Evolutionary conservation across 345 rosid genomes (phyloP).

Genomic region (Pugionium dolabratum): DNA sequence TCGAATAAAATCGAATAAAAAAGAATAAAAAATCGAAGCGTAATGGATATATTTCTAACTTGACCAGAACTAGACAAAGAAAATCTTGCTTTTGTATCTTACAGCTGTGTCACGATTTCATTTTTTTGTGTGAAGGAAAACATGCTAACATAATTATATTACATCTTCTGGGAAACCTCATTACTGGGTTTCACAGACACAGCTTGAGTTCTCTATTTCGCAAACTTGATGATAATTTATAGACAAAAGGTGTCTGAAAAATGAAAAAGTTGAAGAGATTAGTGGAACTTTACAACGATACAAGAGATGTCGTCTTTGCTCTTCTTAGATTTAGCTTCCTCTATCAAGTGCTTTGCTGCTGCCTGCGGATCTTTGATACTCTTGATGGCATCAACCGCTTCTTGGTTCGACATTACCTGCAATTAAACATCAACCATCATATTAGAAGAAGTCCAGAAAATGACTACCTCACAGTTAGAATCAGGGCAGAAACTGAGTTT

Average conservation of each 20-base stretch:
- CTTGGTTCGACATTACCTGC: constrained; percentile 79
- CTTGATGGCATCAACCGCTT: constrained; percentile 61
- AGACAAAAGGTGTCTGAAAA: constrained; percentile 1
- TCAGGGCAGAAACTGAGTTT: background rate
- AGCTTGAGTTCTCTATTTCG: constrained; percentile 8
- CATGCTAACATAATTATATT: constrained; percentile 16
- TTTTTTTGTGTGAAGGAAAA: constrained; percentile 14
- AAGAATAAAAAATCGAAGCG: too few species aligned
- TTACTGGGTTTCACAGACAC: constrained; percentile 16
- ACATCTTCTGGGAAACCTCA: constrained; percentile 29
- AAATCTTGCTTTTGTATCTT: background rate
- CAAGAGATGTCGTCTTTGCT: constrained; percentile 93
- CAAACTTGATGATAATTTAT: constrained; percentile 14
- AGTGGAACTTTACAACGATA: constrained; percentile 73
- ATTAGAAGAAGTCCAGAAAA: constrained; percentile 3
- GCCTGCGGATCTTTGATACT: constrained; percentile 62
- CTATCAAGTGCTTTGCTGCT: constrained; percentile 71
- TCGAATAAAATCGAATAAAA: too few species aligned
- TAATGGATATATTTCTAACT: too few species aligned
- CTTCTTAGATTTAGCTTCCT: constrained; percentile 58
- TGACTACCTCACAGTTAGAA: background rate
- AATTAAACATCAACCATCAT: constrained; percentile 16
- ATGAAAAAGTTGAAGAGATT: constrained; percentile 3
- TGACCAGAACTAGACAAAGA: too few species aligned
- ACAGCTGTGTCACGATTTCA: background rate